Percentiles rank a stretch among this genome's conserved stretches.
phyloP scores from a whole-genome alignment of 805 yeast genomes.

The Candida sithepensis region DNA sequence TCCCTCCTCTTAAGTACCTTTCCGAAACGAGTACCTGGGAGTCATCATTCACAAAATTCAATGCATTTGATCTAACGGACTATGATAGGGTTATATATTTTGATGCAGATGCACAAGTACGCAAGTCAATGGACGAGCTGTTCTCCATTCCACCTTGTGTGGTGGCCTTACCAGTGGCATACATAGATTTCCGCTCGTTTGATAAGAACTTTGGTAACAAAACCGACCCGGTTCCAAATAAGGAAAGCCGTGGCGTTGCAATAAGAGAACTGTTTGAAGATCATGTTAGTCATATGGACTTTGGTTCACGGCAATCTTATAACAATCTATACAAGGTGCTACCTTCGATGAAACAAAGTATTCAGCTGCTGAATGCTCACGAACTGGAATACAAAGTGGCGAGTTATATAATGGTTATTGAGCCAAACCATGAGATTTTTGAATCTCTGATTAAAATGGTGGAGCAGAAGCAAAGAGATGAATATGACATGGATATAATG shows the following conservation, averaged over 20 bases:
- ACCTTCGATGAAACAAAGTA: constrained; percentile 29
- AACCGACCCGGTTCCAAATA: constrained; percentile 14
- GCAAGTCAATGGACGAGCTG: constrained; percentile 44
- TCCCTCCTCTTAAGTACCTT: constrained; percentile 17
- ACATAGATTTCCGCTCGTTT: constrained; percentile 32
- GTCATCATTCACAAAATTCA: constrained; percentile 52
- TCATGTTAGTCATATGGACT: constrained; percentile 9
- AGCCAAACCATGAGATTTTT: constrained; percentile 36
- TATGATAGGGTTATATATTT: constrained; percentile 53
- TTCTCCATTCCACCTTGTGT: constrained; percentile 46
- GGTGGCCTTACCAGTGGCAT: constrained; percentile 45
- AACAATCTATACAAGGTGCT: constrained; percentile 33
- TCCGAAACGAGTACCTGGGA: constrained; percentile 39
- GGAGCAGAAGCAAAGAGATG: constrained; percentile 28
- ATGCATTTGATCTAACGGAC: constrained; percentile 45
- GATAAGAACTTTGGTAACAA: constrained; percentile 8
- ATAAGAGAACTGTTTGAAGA: constrained; percentile 17
- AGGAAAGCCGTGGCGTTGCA: constrained; percentile 16
- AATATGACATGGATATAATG: constrained; percentile 53
- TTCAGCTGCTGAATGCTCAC: constrained; percentile 14
- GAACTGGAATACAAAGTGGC: constrained; percentile 25
- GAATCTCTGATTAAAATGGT: constrained; percentile 23
- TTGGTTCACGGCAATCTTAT: constrained; percentile 7
- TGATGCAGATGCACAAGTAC: constrained; percentile 52
- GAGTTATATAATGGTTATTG: constrained; percentile 55